Conservation (phyloP, 75 land plant genomes). For the Sequoia sempervirens region DNA sequence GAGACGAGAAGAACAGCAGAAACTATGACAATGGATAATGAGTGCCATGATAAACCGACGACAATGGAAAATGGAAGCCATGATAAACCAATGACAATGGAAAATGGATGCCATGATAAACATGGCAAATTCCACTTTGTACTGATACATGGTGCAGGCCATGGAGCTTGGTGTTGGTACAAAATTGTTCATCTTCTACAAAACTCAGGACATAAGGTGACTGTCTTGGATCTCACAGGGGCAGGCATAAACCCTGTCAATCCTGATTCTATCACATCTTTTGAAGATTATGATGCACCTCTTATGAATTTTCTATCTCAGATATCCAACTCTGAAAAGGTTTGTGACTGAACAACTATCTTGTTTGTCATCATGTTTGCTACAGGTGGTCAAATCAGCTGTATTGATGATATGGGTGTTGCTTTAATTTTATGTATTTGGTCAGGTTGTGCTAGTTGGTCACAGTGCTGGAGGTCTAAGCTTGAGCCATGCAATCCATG, state of each 20-base stretch:
- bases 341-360: background rate
- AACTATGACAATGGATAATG: background rate
- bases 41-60: no score
- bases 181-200: slow-evolving; percentile 47
- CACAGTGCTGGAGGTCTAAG: slow-evolving; percentile 74
- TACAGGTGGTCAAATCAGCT: background rate
- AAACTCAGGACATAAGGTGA: slow-evolving; percentile 49
- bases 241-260: slow-evolving; percentile 50
- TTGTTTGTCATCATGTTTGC: background rate
- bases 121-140: slow-evolving; percentile 42
- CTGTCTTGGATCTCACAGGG: slow-evolving; percentile 54
- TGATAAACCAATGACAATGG: background rate
- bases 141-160: slow-evolving; percentile 61
- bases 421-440: background rate
- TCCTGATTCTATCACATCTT: slow-evolving; percentile 34
- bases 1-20: background rate
- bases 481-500: slow-evolving; percentile 47
- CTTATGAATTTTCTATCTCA: slow-evolving; percentile 43
- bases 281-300: slow-evolving; percentile 60
- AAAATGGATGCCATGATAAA: background rate
- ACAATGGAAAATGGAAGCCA: no score
- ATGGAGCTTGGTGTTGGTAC: slow-evolving; percentile 84
- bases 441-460: slow-evolving; percentile 67
- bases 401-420: background rate
- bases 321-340: slow-evolving; percentile 38